Evolutionary conservation across 2,329 filamentous ascomycete species (phyloP), one percentile per base, ranked within the genome.

Genomic region (Penicillium sp.): DNA sequence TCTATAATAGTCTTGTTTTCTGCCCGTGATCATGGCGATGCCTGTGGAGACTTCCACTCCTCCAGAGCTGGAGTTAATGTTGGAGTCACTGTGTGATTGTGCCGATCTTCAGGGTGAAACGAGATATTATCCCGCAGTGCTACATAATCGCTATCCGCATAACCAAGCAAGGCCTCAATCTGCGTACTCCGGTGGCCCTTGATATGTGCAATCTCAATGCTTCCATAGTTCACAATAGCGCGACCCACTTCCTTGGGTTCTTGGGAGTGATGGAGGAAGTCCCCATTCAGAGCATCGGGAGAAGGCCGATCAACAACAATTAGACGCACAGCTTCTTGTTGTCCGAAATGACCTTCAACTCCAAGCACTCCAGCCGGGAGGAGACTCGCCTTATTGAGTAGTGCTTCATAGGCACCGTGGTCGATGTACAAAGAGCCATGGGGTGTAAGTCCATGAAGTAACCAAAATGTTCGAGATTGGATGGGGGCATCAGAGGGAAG

Each of bases 351-450:
- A 2, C 95, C 95, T 62, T 93, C 90, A 2, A 97, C 91, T 59
- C 90, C 91, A 1, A 98, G 82, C 14, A 99, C 87, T n/a, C 93
- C 95, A 0, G 90, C 93, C 1, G 93, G 92, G 0, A 98, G 84
- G 2, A 99, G 84, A 3, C 92, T 91, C 0, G 93, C 92, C 77
- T 96, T 96, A 70, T 88, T 87, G 16, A 87, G 79, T 3, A 98
- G 82, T 1, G 93, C 95, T 33, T 83, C 81, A 76, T 92, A 87
- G 3, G 93, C 93, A 43, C 95, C 95, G n/a, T 85, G 79, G 78
- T 99, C 95, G 66, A 99, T 96, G 77, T 91, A 98, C 26, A 99
- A 73, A 2, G 89, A 96, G 14, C 95, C 95, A 68, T 96, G 93
- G 0, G 95, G 91, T 24, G 88, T 87, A 11, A 97, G 86, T 10